Conservation (phyloP, 192 early-diverging fungal genomes). For the Coemansia sp. region DNA sequence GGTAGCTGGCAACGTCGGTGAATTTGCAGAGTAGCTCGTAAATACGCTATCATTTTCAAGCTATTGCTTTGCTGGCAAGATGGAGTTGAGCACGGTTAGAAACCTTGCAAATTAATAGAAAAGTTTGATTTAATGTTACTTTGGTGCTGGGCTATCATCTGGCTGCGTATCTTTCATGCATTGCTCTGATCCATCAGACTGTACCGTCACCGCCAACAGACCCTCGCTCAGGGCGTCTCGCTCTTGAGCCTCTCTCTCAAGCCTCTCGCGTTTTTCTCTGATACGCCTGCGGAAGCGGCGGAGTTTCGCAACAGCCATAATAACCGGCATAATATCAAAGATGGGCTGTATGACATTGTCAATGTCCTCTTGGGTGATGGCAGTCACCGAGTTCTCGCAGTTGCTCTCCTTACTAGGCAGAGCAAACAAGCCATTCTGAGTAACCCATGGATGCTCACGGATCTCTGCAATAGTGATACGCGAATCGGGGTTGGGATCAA, state of each 20-base stretch:
- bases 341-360: slow-evolving; percentile 70
- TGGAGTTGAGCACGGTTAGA: neutral
- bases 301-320: slow-evolving; percentile 47
- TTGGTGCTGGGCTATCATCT: neutral
- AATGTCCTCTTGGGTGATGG: slow-evolving; percentile 87
- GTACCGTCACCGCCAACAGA: neutral
- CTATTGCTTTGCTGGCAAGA: neutral
- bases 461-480: slow-evolving; percentile 71
- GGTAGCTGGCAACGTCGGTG: slow-evolving; percentile 65
- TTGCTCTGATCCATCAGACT: neutral
- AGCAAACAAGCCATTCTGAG: slow-evolving; percentile 58
- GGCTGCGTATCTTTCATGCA: neutral
- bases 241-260: slow-evolving; percentile 5
- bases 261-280: slow-evolving; percentile 28
- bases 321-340: slow-evolving; percentile 50
- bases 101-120: neutral
- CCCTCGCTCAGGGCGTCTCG: neutral
- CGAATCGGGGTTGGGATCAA: slow-evolving; percentile 77
- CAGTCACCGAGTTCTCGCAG: slow-evolving; percentile 64
- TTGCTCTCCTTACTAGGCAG: slow-evolving; percentile 75
- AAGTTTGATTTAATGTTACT: neutral
- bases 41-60: too few species aligned
- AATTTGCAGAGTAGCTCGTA: too few species aligned
- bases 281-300: slow-evolving; percentile 42
- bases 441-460: slow-evolving; percentile 78